These are phyloP conservation scores for Alternaria hordeiaustralica DNA, from an alignment of 2,329 filamentous ascomycete genomes.

Conservation along the genomic window DNA sequence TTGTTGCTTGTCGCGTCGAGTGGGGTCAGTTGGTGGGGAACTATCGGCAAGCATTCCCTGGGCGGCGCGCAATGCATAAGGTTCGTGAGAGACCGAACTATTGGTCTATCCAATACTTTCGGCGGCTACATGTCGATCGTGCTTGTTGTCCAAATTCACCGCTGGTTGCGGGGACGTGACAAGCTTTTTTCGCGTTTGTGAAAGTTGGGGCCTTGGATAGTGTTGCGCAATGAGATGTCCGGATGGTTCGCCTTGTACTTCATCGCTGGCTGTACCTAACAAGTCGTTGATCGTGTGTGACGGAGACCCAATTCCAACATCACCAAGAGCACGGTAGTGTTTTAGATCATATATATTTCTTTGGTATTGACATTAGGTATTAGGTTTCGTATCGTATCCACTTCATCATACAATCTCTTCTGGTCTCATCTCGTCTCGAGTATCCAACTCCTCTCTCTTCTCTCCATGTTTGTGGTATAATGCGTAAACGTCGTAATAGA, in stretches of 20 bases:
- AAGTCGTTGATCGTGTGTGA: too few species aligned
- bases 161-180: neutral
- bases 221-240: too few species aligned
- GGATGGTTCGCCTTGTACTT: neutral
- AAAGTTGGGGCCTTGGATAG: too few species aligned
- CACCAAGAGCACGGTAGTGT: rapidly evolving
- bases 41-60: neutral
- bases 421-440: neutral
- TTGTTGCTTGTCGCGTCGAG: neutral
- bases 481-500: constrained; percentile 21
- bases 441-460: neutral
- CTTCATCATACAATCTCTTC: constrained; percentile 12
- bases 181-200: too few species aligned
- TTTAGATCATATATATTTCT: neutral
- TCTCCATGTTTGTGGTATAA: constrained; percentile 32
- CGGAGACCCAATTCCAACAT: too few species aligned
- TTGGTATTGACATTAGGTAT: constrained; percentile 19
- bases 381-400: constrained; percentile 6
- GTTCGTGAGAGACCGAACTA: neutral
- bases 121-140: neutral
- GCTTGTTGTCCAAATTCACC: neutral
- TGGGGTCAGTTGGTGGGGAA: neutral
- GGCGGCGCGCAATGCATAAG: neutral
- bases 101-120: neutral
- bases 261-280: too few species aligned